These are phyloP conservation scores for Penicillium bialowiezense DNA, from an alignment of 495 filamentous ascomycete species.

Conservation along the genomic window DNA sequence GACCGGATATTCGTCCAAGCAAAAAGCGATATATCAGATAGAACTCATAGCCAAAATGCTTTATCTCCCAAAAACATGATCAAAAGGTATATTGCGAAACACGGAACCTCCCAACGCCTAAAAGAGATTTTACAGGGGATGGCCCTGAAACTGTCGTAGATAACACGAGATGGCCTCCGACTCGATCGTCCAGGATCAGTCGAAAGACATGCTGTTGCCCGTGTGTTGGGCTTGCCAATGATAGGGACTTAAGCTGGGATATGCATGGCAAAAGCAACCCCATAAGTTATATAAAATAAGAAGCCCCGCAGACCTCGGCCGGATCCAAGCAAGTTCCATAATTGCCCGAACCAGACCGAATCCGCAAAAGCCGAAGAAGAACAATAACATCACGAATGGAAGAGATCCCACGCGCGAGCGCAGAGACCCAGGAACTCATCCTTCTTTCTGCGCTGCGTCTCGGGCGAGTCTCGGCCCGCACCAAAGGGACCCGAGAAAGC, in stretches of 20 bases:
- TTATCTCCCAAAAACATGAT: conserved; percentile 14
- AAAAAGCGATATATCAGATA: conserved; percentile 12
- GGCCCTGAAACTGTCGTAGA: conserved; percentile 20
- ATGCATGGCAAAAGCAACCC: neutral
- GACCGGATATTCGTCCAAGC: neutral
- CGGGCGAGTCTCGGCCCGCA: conserved; percentile 74
- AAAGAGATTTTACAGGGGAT: conserved; percentile 8
- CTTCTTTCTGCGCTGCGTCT: conserved; percentile 82
- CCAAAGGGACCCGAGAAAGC: conserved; percentile 67
- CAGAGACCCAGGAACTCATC: conserved; percentile 90
- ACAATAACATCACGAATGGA: conserved; percentile 70
- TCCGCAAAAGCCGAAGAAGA: neutral
- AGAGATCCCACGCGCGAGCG: conserved; percentile 89
- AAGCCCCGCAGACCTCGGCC: neutral
- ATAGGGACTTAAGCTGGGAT: neutral
- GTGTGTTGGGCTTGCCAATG: neutral
- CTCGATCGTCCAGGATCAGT: conserved; percentile 23
- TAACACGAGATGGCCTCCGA: conserved; percentile 10
- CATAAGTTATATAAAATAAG: neutral
- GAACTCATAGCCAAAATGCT: conserved; percentile 20
- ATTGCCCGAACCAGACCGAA: neutral
- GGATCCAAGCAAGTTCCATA: conserved; percentile 6
- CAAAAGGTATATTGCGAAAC: conserved; percentile 29
- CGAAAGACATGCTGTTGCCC: conserved; percentile 3
- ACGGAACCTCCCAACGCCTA: conserved; percentile 16